Conservation (phyloP, 2,329 filamentous ascomycete genomes). For the Acrocalymma vagum region DNA sequence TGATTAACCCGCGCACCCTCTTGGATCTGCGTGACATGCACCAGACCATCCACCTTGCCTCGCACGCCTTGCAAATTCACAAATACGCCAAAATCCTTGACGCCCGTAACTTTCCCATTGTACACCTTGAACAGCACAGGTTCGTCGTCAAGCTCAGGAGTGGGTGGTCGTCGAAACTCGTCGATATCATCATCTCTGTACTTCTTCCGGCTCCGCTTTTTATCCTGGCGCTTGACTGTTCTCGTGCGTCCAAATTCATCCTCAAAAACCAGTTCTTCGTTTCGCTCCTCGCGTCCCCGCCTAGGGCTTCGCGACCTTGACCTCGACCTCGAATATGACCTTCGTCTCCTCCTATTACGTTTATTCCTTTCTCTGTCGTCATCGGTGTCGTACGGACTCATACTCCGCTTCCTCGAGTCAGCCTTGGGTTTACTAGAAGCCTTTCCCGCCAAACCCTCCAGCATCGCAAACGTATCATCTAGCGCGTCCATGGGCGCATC, state of each 20-base stretch:
- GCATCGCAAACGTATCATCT: constrained; percentile 89
- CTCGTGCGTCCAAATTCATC: constrained; percentile 66
- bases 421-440: constrained; percentile 49
- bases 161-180: constrained; percentile 71
- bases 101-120: constrained; percentile 84
- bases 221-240: constrained; percentile 51
- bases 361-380: constrained; percentile 54
- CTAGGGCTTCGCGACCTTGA: constrained; percentile 59
- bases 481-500: constrained; percentile 70
- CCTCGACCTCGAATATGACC: constrained; percentile 62
- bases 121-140: constrained; percentile 89
- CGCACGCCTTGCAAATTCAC: constrained; percentile 88
- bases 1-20: constrained; percentile 89
- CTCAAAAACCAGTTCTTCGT: constrained; percentile 63
- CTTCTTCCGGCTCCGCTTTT: constrained; percentile 48
- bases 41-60: constrained; percentile 90
- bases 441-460: constrained; percentile 80
- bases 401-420: constrained; percentile 65
- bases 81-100: constrained; percentile 96
- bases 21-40: constrained; percentile 90
- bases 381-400: constrained; percentile 61
- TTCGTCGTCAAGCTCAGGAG: constrained; percentile 79
- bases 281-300: constrained; percentile 50
- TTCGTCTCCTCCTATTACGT: constrained; percentile 54
- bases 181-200: constrained; percentile 59